Base-by-base conservation (phyloP, 2,329 filamentous ascomycete species). In the Fusarium sp. region DNA sequence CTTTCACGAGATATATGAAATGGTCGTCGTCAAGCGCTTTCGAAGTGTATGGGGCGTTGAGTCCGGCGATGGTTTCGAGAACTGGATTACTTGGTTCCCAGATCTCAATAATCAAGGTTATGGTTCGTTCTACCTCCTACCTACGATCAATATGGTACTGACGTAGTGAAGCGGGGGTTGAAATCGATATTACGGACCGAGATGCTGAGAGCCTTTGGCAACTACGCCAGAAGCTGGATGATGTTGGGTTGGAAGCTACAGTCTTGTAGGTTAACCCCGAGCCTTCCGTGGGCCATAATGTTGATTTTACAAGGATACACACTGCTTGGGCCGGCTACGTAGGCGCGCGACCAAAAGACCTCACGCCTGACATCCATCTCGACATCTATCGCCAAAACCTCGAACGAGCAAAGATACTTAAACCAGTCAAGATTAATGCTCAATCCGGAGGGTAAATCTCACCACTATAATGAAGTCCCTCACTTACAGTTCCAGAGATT, bases 121-220 rank as follows among this genome's bases (percentile, higher is more conserved):
- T 42, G 34, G 49, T 53, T 13, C 2, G 48, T 52, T 6, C 2
- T 10, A 7, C 7, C 3, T 7, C 4, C 18, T 13, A 11, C 12
- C 3, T 0, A 27, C 3, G 0, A 11, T 3, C 13, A 2, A 7
- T n/a, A 16, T 37, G 11, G 3, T 3, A 16, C 12, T 53, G 3
- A 53, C 2, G 3, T 3, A 4, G 1, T 13, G 11, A 14, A 52
- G 48, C 48, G 10, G 49, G 51, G 3, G 37, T 54, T 30, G 51
- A 54, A 16, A 32, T 42, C 4, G 51, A 54, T 12, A 42, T 54
- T 7, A 54, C 51, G 4, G 25, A 42, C 37, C n/a, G 14, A 7
- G n/a, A 22, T 13, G 37, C 5, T 3, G n/a, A 24, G 7, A 9
- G 30, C 25, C 37, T 54, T 16, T 7, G 20, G 18, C 25, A 42